Evolutionary conservation across 495 filamentous ascomycete species (phyloP).

Genomic region (Penicillium turbatum): DNA sequence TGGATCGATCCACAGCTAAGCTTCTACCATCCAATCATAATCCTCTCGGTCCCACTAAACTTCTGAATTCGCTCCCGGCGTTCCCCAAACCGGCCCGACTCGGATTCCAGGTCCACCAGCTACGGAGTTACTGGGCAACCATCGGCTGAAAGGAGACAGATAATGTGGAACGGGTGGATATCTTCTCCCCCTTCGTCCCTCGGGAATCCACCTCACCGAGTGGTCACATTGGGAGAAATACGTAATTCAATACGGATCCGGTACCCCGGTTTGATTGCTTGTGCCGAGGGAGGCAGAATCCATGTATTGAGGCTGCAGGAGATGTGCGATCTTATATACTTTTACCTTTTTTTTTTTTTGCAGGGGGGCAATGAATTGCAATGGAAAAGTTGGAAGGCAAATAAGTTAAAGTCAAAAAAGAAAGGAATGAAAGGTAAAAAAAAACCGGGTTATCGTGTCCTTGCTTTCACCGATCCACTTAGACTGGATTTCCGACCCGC

Average conservation of each 20-base stretch:
- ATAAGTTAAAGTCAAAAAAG: constrained; percentile 4
- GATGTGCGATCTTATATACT: neutral
- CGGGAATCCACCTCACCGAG: constrained; percentile 29
- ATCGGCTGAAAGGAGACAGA: constrained; percentile 18
- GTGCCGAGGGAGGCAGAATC: constrained; percentile 1
- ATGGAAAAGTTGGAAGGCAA: neutral
- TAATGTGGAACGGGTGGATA: constrained; percentile 16
- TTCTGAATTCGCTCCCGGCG: constrained; percentile 27
- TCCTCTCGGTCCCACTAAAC: constrained; percentile 6
- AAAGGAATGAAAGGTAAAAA: constrained; percentile 21
- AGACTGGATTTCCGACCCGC: constrained; percentile 24
- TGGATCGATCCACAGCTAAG: constrained; percentile 21
- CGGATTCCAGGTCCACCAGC: constrained; percentile 31
- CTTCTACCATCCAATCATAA: constrained; percentile 17
- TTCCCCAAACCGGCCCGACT: constrained; percentile 30
- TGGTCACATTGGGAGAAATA: constrained; percentile 20
- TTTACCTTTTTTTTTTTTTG: constrained; percentile 1
- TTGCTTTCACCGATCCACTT: constrained; percentile 25
- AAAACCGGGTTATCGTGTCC: constrained; percentile 11
- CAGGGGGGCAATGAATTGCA: neutral
- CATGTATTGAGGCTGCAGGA: constrained; percentile 4
- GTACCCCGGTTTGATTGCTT: constrained; percentile 1
- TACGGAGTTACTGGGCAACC: constrained; percentile 26
- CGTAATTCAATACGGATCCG: constrained; percentile 17
- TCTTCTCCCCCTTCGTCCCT: constrained; percentile 12